phyloP scores from a whole-genome alignment of 345 rosid genomes.

The Barbarea vulgaris region DNA sequence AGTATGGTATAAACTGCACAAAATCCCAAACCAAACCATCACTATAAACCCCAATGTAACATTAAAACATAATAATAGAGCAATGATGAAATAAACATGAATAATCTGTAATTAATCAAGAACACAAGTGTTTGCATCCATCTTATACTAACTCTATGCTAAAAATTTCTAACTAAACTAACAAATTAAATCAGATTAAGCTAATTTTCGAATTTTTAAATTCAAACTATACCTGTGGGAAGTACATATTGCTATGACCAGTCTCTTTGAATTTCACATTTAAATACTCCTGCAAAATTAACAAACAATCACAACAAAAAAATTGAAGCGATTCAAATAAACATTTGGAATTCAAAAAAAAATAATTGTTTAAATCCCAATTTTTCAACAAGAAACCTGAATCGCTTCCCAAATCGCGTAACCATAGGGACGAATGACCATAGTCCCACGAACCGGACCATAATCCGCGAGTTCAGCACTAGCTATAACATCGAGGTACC shows the following conservation, averaged over 20 bases:
- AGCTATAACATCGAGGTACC: conserved; percentile 91
- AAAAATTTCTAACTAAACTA: neutral
- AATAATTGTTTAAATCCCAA: neutral
- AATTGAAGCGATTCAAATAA: neutral
- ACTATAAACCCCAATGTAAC: conserved; percentile 8
- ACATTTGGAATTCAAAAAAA: neutral
- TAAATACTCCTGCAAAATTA: conserved; percentile 67
- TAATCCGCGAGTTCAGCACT: conserved; percentile 94
- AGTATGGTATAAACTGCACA: conserved; percentile 88
- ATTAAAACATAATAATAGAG: conserved; percentile 8
- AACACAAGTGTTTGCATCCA: neutral
- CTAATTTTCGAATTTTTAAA: neutral
- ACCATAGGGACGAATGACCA: conserved; percentile 95
- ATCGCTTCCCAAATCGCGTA: conserved; percentile 97
- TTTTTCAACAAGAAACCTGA: conserved; percentile 57
- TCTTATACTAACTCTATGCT: neutral
- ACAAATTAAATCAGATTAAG: neutral
- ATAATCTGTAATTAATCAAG: neutral
- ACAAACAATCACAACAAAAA: conserved; percentile 2
- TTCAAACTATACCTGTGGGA: conserved; percentile 73
- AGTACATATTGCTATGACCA: conserved; percentile 94
- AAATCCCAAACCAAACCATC: conserved; percentile 21
- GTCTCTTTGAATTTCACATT: conserved; percentile 94
- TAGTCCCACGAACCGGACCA: conserved; percentile 95
- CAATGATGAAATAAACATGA: neutral